These are phyloP conservation scores for Physcomitrium patens DNA, from an alignment of 225 moss, liverwort and hornwort genomes.

Conservation along the genomic window DNA sequence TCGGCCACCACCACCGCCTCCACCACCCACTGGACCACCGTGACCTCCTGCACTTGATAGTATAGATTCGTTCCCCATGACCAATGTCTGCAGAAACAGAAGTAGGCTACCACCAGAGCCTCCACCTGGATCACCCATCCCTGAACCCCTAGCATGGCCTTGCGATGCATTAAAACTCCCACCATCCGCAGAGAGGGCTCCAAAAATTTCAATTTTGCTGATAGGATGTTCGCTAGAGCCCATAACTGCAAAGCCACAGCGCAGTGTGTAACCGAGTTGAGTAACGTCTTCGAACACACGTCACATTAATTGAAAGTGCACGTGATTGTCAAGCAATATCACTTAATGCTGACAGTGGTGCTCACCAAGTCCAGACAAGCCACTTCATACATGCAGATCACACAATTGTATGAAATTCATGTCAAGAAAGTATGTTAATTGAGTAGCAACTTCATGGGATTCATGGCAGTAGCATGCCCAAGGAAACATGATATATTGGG, in stretches of 20 bases:
- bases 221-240: constrained; percentile 92
- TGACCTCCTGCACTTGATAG: constrained; percentile 83
- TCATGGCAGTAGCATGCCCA: constrained; percentile 12
- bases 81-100: constrained; percentile 85
- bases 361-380: neutral
- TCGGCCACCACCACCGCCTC: constrained; percentile 93
- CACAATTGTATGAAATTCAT: neutral
- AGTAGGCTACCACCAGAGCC: constrained; percentile 96
- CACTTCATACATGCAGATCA: neutral
- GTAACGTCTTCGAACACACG: neutral
- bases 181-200: constrained; percentile 83
- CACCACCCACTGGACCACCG: constrained; percentile 83
- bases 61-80: constrained; percentile 76
- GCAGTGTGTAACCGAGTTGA: constrained; percentile 16
- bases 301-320: neutral
- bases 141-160: constrained; percentile 22
- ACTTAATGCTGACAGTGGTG: constrained; percentile 11
- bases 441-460: neutral
- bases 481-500: constrained; percentile 13
- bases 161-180: constrained; percentile 53
- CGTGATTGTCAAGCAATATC: neutral
- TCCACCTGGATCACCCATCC: constrained; percentile 83
- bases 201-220: constrained; percentile 77
- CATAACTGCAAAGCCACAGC: constrained; percentile 58
- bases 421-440: neutral